Evolutionary conservation across 441 rosid genomes (phyloP).

Genomic region (Erodium trifolium): DNA sequence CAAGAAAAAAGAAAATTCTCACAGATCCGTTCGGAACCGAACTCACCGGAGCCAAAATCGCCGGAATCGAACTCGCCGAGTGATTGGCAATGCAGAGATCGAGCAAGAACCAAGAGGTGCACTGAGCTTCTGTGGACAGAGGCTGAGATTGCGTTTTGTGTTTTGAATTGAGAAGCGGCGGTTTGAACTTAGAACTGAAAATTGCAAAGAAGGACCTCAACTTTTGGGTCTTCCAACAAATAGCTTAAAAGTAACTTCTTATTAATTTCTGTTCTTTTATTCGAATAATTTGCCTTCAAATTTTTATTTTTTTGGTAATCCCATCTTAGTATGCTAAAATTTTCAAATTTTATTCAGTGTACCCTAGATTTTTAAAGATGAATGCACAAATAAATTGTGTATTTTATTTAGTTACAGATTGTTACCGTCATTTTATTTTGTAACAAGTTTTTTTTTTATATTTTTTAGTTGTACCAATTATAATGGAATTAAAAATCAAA

Average conservation of each 20-base stretch:
- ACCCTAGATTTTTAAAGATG: too few relatives aligned
- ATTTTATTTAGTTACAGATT: too few relatives aligned
- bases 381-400: too few relatives aligned
- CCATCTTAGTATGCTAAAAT: too few relatives aligned
- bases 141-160: neutral
- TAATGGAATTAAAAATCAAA: too few relatives aligned
- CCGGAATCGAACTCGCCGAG: neutral
- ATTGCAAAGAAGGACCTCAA: constrained; percentile 1
- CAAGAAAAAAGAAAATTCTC: neutral
- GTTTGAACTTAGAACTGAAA: neutral
- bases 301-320: too few relatives aligned
- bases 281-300: too few relatives aligned
- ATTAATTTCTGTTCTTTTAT: neutral
- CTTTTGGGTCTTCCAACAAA: neutral
- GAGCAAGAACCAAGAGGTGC: neutral
- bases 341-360: too few relatives aligned
- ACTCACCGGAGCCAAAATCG: neutral
- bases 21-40: constrained; percentile 9
- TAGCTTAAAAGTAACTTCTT: neutral
- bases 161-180: neutral
- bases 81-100: neutral
- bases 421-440: too few relatives aligned
- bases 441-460: too few relatives aligned
- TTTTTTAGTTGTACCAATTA: too few relatives aligned
- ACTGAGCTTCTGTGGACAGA: neutral